Base-by-base conservation (phyloP, 73 alveolate species). In the Paramecium caudatum region DNA sequence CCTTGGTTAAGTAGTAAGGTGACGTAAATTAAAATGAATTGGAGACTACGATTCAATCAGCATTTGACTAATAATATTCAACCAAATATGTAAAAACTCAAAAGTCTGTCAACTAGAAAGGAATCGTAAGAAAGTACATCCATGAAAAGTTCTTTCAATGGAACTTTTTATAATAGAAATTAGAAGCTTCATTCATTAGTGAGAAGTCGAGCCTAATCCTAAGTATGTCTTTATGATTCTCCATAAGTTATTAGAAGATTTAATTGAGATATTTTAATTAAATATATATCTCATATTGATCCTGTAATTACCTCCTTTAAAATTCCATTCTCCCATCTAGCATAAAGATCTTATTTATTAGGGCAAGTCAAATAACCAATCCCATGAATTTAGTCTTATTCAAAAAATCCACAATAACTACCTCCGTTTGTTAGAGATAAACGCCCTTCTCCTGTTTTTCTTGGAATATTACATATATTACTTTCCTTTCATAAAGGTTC, bases 401-500 rank as follows among this genome's bases (percentile, higher is more conserved):
- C 41, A 55, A 55, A 55, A 3, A 55, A 1, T 8, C 80, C 80
- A 10, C 23, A 10, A 27, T 27, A 16, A 0, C 23, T 43, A 23
- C 13, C 23, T 2, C 30, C 37, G 30, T 55, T 43, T 9, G 80
- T 55, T 23, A 55, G 30, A 55, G 23, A 25, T 43, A 37, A 55
- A 55, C 30, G 30, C 12, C 80, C 80, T 9, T 55, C 4, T 0
- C 80, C 80, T 55, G 23, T 8, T 10, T 55, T 55, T 43, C 80
- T 55, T 23, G 23, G 30, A 23, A 10, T 23, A 55, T 15, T 2
- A 21, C 13, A 19, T 5, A 9, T 7, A 23, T 19, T 55, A 55
- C 80, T 55, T 17, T 55, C 80, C 80, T 19, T 55, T 55, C 16
- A 12, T 27, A 55, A 55, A 55, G 2, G 80, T 55, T 23, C 80